Evolutionary conservation across 768 basidiomycete genomes (phyloP).

Genomic region (Podaxis mareebaensis): DNA sequence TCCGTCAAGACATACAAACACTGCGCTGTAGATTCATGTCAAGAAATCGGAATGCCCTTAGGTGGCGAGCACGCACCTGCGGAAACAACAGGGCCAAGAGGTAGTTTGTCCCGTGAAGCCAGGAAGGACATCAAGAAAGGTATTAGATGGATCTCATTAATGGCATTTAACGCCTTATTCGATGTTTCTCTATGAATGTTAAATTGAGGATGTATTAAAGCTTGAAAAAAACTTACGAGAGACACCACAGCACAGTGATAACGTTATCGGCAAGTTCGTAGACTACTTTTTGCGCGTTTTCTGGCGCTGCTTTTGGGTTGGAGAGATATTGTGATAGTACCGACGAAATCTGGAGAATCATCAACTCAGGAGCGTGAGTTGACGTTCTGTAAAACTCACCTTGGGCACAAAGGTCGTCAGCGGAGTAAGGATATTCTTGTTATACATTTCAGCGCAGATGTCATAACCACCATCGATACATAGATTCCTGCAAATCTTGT

Average conservation of each 20-base stretch:
- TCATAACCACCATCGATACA: constrained; percentile 96
- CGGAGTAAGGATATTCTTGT: constrained; percentile 87
- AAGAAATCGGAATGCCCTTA: not conserved
- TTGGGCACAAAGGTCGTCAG: constrained; percentile 77
- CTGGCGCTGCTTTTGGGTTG: constrained; percentile 59
- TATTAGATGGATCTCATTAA: constrained; percentile 76
- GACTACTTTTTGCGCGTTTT: constrained; percentile 72
- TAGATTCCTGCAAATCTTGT: constrained; percentile 62
- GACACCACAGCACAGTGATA: constrained; percentile 91
- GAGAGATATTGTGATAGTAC: constrained; percentile 69
- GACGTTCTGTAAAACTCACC: constrained; percentile 36
- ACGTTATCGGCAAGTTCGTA: constrained; percentile 91
- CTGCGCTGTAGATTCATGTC: constrained; percentile 57
- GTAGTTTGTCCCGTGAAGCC: constrained; percentile 64
- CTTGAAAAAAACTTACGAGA: constrained; percentile 67
- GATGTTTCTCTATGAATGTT: constrained; percentile 75
- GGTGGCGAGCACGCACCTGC: constrained; percentile 56
- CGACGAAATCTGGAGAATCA: constrained; percentile 60
- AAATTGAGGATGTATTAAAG: constrained; percentile 16
- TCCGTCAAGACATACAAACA: constrained; percentile 92
- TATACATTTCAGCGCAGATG: constrained; percentile 96
- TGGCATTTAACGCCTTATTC: constrained; percentile 85
- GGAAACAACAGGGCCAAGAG: constrained; percentile 70
- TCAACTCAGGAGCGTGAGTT: not conserved
- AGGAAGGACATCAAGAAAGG: constrained; percentile 94